A percentile compares a stretch with the other conserved stretches of the same genome.
phyloP scores from a whole-genome alignment of 768 basidiomycete genomes.

The Myochromella boudieri region DNA sequence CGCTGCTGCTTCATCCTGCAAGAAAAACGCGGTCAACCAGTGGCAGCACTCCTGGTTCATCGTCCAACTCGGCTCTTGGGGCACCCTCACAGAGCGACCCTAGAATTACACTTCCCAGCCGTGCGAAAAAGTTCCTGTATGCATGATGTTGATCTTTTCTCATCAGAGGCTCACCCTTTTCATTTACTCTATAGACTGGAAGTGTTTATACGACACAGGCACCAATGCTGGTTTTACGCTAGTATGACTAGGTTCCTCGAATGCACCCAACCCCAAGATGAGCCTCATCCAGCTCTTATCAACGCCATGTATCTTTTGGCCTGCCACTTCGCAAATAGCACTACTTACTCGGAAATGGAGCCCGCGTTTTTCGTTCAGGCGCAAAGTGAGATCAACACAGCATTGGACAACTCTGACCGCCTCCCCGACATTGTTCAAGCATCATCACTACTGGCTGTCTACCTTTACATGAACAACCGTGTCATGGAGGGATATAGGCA shows the following conservation, averaged over 20 bases:
- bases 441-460: constrained; percentile 57
- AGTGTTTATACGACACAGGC: constrained; percentile 54
- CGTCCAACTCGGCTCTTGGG: constrained; percentile 18
- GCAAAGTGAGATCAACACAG: constrained; percentile 49
- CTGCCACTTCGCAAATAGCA: constrained; percentile 50
- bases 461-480: constrained; percentile 58
- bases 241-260: constrained; percentile 42
- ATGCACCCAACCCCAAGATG: constrained; percentile 22
- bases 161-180: background rate
- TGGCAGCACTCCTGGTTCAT: constrained; percentile 4
- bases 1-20: constrained; percentile 3
- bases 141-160: constrained; percentile 8
- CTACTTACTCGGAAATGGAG: constrained; percentile 42
- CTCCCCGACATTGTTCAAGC: constrained; percentile 61
- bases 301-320: constrained; percentile 64
- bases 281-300: constrained; percentile 57
- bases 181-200: constrained; percentile 38
- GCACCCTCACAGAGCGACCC: constrained; percentile 23
- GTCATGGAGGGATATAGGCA: constrained; percentile 61
- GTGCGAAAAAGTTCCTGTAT: constrained; percentile 39
- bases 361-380: constrained; percentile 48
- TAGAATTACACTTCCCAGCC: constrained; percentile 26
- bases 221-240: constrained; percentile 59
- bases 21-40: background rate
- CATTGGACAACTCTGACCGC: constrained; percentile 54